Evolutionary conservation across 768 basidiomycete genomes (phyloP).

Genomic region (Lactifluus hygrophoroides): DNA sequence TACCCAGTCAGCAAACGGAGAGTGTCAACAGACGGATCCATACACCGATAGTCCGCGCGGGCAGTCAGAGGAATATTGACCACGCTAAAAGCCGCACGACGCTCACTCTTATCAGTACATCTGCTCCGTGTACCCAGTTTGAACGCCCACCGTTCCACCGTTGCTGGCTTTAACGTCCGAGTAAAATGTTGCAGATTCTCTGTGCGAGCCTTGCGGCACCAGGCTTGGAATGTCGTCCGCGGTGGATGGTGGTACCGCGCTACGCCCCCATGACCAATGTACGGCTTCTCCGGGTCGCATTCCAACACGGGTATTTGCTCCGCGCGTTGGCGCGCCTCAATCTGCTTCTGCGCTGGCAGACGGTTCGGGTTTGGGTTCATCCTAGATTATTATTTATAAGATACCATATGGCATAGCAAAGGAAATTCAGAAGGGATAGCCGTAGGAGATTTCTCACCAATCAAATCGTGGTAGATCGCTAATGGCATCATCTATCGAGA

Average conservation of each 20-base stretch:
- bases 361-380: slow-evolving; percentile 15
- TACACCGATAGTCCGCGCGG: slow-evolving; percentile 61
- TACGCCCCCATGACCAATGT: slow-evolving; percentile 29
- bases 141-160: slow-evolving; percentile 46
- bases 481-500: slow-evolving; percentile 67
- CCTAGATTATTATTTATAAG: neutral
- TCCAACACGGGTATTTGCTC: slow-evolving; percentile 26
- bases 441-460: slow-evolving; percentile 40
- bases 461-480: slow-evolving; percentile 64
- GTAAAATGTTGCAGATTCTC: slow-evolving; percentile 63
- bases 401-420: neutral
- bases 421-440: neutral
- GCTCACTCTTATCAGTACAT: neutral
- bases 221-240: slow-evolving; percentile 35
- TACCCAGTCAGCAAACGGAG: neutral
- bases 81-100: slow-evolving; percentile 33
- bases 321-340: neutral
- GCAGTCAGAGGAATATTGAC: slow-evolving; percentile 47
- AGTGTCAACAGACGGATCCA: slow-evolving; percentile 6
- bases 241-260: slow-evolving; percentile 31
- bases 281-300: slow-evolving; percentile 30
- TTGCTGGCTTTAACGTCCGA: slow-evolving; percentile 38
- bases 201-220: slow-evolving; percentile 38
- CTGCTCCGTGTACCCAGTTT: neutral
- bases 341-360: slow-evolving; percentile 26